phyloP scores from a whole-genome alignment of 345 rosid genomes.

The Lepidium didymum region DNA sequence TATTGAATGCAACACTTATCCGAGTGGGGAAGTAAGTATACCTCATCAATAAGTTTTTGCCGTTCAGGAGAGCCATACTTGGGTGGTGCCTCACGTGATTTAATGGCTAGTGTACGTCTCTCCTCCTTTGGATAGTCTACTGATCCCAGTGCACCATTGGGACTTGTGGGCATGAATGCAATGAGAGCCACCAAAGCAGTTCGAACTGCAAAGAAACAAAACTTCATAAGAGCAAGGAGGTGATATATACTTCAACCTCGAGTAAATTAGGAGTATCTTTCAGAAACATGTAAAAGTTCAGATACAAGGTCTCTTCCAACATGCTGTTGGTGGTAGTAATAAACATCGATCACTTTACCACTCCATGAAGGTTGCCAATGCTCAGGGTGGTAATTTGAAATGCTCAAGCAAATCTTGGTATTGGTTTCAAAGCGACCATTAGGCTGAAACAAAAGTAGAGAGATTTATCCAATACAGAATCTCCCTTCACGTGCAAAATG shows the following conservation, averaged over 20 bases:
- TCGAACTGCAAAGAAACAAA: slow-evolving; percentile 55
- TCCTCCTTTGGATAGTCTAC: slow-evolving; percentile 91
- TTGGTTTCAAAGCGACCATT: slow-evolving; percentile 93
- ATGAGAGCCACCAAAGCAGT: slow-evolving; percentile 90
- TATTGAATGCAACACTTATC: not conserved
- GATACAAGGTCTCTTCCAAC: not conserved
- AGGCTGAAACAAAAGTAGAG: slow-evolving; percentile 39
- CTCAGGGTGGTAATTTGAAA: slow-evolving; percentile 96
- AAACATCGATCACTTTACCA: slow-evolving; percentile 36
- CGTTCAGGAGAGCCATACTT: slow-evolving; percentile 71
- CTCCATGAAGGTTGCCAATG: slow-evolving; percentile 99
- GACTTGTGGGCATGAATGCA: slow-evolving; percentile 95
- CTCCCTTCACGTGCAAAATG: not conserved
- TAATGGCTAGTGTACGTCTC: slow-evolving; percentile 65
- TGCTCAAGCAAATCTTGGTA: slow-evolving; percentile 92
- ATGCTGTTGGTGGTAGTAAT: not conserved
- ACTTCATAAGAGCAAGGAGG: not conserved
- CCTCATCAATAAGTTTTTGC: slow-evolving; percentile 89
- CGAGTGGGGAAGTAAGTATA: slow-evolving; percentile 3
- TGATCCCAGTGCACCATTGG: slow-evolving; percentile 92
- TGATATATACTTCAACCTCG: not conserved
- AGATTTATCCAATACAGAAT: not conserved
- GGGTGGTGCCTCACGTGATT: slow-evolving; percentile 87
- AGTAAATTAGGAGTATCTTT: not conserved
- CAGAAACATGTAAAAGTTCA: not conserved